Percentiles rank a stretch among this genome's conserved stretches.
These are phyloP conservation scores for Candida albicans DNA, from an alignment of 1,139 yeast species.

Conservation along the genomic window DNA sequence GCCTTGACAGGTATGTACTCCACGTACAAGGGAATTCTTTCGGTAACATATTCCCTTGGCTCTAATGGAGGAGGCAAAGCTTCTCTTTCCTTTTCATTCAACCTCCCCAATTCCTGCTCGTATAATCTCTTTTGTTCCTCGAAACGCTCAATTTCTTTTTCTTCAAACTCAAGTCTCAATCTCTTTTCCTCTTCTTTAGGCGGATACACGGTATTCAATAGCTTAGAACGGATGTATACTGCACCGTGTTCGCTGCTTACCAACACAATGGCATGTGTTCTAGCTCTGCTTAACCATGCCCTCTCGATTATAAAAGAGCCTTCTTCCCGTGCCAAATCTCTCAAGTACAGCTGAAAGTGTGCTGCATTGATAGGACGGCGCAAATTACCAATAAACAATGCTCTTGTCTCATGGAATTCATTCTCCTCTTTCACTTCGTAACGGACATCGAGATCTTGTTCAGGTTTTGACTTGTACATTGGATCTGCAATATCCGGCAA, in stretches of 20 bases:
- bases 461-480: slow-evolving; percentile 14
- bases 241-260: slow-evolving; percentile 43
- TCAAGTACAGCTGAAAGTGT: slow-evolving; percentile 36
- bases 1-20: slow-evolving; percentile 50
- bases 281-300: slow-evolving; percentile 44
- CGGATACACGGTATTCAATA: slow-evolving; percentile 37
- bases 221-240: slow-evolving; percentile 27
- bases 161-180: slow-evolving; percentile 23
- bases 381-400: slow-evolving; percentile 44
- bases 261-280: slow-evolving; percentile 46
- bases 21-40: slow-evolving; percentile 33
- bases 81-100: slow-evolving; percentile 13
- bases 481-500: slow-evolving; percentile 12
- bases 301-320: slow-evolving; percentile 33
- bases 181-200: slow-evolving; percentile 24
- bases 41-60: slow-evolving; percentile 21
- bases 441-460: slow-evolving; percentile 31
- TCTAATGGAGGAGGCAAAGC: slow-evolving; percentile 17
- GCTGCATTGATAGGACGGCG: slow-evolving; percentile 39
- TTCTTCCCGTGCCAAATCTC: slow-evolving; percentile 25
- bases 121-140: slow-evolving; percentile 22
- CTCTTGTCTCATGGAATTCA: slow-evolving; percentile 39
- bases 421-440: slow-evolving; percentile 33
- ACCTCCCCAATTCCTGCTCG: slow-evolving; percentile 15
- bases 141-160: slow-evolving; percentile 23